Conservation (phyloP, 345 rosid genomes). For the Geranium rotundifolium region DNA sequence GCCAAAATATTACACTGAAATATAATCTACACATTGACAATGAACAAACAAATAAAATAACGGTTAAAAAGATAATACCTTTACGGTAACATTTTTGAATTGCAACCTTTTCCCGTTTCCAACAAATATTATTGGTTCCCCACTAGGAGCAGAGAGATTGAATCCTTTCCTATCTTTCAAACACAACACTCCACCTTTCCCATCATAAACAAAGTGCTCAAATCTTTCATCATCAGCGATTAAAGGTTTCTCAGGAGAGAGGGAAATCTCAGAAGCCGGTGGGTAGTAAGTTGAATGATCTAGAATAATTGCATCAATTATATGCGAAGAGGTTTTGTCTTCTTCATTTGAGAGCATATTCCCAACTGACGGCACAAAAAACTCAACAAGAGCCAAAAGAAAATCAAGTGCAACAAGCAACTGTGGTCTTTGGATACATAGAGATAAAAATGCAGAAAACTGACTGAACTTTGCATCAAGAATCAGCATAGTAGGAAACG, state of each 20-base stretch:
- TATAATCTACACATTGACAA: background rate
- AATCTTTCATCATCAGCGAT: slow-evolving; percentile 73
- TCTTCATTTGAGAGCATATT: slow-evolving; percentile 60
- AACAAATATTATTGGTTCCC: slow-evolving; percentile 62
- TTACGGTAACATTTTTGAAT: slow-evolving; percentile 72
- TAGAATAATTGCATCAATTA: slow-evolving; percentile 51
- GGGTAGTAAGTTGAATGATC: slow-evolving; percentile 56
- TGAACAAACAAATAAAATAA: background rate
- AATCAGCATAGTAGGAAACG: slow-evolving; percentile 80
- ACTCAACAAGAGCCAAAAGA: slow-evolving; percentile 80
- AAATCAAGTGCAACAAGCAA: slow-evolving; percentile 95
- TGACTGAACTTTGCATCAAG: slow-evolving; percentile 78
- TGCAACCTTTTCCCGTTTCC: slow-evolving; percentile 71
- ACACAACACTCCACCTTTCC: slow-evolving; percentile 65
- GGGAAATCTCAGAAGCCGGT: slow-evolving; percentile 43
- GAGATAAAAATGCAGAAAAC: slow-evolving; percentile 43
- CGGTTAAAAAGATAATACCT: slow-evolving; percentile 29
- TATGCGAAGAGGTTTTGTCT: slow-evolving; percentile 34
- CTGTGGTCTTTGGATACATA: slow-evolving; percentile 84
- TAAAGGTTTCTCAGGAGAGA: slow-evolving; percentile 75
- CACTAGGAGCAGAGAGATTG: slow-evolving; percentile 50
- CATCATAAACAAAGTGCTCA: slow-evolving; percentile 73
- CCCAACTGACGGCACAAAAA: slow-evolving; percentile 78
- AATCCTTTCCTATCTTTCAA: slow-evolving; percentile 62
- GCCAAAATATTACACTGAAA: background rate